These are phyloP conservation scores for Triticum aestivum DNA, from an alignment of 176 grass and related monocot species.

Conservation along the genomic window DNA sequence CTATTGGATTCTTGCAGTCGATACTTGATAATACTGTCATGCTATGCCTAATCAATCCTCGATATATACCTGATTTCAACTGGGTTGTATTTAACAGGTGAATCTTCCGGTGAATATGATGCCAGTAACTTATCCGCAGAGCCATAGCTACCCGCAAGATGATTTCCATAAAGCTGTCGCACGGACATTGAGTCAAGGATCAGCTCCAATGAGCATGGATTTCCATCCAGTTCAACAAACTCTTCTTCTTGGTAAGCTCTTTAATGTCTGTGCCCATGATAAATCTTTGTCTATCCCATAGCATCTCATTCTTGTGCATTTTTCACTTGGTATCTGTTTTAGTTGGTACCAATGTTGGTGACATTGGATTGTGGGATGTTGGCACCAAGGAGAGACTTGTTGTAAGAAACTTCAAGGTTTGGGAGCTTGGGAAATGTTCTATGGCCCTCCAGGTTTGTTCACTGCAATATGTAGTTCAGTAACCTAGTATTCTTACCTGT, in stretches of 20 bases:
- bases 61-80: slow-evolving; percentile 13
- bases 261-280: slow-evolving; percentile 20
- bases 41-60: neutral
- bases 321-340: slow-evolving; percentile 28
- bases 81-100: slow-evolving; percentile 52
- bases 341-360: slow-evolving; percentile 99
- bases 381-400: slow-evolving; percentile 79
- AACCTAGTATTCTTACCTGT: neutral
- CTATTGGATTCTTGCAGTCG: slow-evolving; percentile 20
- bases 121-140: slow-evolving; percentile 78
- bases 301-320: slow-evolving; percentile 18
- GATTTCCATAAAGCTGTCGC: slow-evolving; percentile 90
- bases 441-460: slow-evolving; percentile 80
- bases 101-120: slow-evolving; percentile 91
- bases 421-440: slow-evolving; percentile 84
- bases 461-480: slow-evolving; percentile 9
- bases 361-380: slow-evolving; percentile 98
- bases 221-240: slow-evolving; percentile 96
- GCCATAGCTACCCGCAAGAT: slow-evolving; percentile 74
- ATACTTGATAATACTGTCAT: neutral
- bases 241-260: slow-evolving; percentile 80
- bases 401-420: slow-evolving; percentile 93
- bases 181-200: slow-evolving; percentile 77
- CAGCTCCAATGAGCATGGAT: slow-evolving; percentile 96
- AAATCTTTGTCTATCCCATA: slow-evolving; percentile 1